Evolutionary conservation across 768 basidiomycete genomes (phyloP).

Genomic region (Kwoniella dejecticola): DNA sequence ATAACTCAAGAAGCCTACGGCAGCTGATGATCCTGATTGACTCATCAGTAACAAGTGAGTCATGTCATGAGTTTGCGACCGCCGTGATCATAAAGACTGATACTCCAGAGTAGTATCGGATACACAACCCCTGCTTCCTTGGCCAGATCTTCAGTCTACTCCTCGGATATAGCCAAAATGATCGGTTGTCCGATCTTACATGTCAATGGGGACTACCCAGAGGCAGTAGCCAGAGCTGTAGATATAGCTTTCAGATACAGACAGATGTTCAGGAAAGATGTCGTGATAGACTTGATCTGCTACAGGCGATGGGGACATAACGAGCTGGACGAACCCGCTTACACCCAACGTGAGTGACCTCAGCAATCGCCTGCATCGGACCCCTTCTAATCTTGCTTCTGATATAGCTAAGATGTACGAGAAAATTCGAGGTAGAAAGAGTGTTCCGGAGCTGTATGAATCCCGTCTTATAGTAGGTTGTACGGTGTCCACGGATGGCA

Average conservation of each 20-base stretch:
- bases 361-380: too few relatives aligned
- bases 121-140: slow-evolving; percentile 86
- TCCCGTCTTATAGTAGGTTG: slow-evolving; percentile 70
- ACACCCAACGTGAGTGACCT: slow-evolving; percentile 67
- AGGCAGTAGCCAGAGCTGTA: slow-evolving; percentile 85
- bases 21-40: slow-evolving; percentile 9
- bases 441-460: slow-evolving; percentile 80
- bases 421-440: slow-evolving; percentile 73
- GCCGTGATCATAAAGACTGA: too few relatives aligned
- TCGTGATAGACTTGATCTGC: slow-evolving; percentile 84
- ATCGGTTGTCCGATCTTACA: slow-evolving; percentile 85
- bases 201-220: slow-evolving; percentile 87
- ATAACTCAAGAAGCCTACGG: too few relatives aligned
- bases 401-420: slow-evolving; percentile 74
- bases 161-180: slow-evolving; percentile 73
- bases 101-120: slow-evolving; percentile 78
- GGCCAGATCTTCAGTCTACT: slow-evolving; percentile 82
- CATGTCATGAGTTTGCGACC: too few relatives aligned
- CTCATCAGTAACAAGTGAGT: slow-evolving; percentile 53
- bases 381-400: neutral
- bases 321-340: slow-evolving; percentile 80
- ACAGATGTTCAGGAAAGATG: slow-evolving; percentile 84
- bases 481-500: neutral
- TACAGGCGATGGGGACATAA: slow-evolving; percentile 89
- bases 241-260: slow-evolving; percentile 86